These are phyloP conservation scores for Candida schatavii DNA, from an alignment of 805 yeast genomes.

Conservation along the genomic window DNA sequence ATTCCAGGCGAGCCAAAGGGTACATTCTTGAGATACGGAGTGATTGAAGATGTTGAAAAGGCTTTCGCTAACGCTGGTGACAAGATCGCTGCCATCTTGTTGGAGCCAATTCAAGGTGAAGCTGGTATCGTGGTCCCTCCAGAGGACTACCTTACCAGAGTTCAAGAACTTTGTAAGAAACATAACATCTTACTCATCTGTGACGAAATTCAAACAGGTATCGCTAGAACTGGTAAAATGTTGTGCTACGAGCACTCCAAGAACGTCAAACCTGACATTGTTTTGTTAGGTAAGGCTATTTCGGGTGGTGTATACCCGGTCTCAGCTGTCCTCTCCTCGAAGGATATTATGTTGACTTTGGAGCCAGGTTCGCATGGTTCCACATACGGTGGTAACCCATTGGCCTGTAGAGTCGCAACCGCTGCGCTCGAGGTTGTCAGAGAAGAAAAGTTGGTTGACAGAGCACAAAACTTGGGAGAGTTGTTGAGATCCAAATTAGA, in stretches of 20 bases:
- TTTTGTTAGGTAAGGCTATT: constrained; percentile 89
- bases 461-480: constrained; percentile 70
- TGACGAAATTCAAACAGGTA: constrained; percentile 97
- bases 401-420: constrained; percentile 88
- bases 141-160: constrained; percentile 68
- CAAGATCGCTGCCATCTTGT: constrained; percentile 82
- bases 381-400: constrained; percentile 96
- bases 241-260: constrained; percentile 84
- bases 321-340: constrained; percentile 86
- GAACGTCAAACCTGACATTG: constrained; percentile 81
- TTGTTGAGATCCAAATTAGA: constrained; percentile 59
- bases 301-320: constrained; percentile 95
- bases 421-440: constrained; percentile 89
- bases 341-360: constrained; percentile 81
- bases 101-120: constrained; percentile 98
- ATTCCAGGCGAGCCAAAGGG: constrained; percentile 71
- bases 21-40: constrained; percentile 72
- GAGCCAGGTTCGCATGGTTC: constrained; percentile 98
- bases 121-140: constrained; percentile 98
- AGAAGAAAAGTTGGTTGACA: constrained; percentile 81
- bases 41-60: constrained; percentile 77
- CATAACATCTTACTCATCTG: constrained; percentile 87
- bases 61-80: constrained; percentile 84
- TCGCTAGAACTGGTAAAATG: constrained; percentile 95
- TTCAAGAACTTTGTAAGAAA: constrained; percentile 70